Base-by-base conservation (phyloP, 768 basidiomycete genomes). In the Hirschioporus abietinus region DNA sequence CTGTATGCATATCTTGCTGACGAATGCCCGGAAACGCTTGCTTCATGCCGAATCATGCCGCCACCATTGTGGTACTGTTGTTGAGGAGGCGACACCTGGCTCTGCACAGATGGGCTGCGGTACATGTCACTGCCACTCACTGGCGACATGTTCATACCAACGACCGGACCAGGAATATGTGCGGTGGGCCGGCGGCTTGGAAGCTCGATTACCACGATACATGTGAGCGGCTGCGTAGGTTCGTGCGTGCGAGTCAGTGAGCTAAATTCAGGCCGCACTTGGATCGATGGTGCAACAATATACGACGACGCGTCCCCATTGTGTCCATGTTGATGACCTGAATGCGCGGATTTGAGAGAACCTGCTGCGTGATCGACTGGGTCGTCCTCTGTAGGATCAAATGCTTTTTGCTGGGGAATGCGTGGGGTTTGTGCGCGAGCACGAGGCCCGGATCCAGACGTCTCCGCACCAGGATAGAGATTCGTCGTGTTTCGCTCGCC, bases 121-220 rank as follows among this genome's bases (percentile, higher is more conserved):
- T 80, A 84, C 60, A 80, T 76, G 60, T 89, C 88, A 52, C 15
- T 52, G 42, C 42, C 42, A 52, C 42, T 52, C 20, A 52, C 42
- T 52, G 42, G 42, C 12, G 42, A 52, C 42, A 5, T 52, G 12
- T 52, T 52, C 42, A 52, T 52, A 24, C 81, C 73, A 60, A 82
- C 72, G 59, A 85, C 78, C 60, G 86, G 83, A 1, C 84, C 84
- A 62, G 89, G 88, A 58, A 86, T 80, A 66, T 79, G 81, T 12
- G 78, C 74, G 0, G 78, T 72, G 6, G 76, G 77, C 24, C 92
- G 86, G 71, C 92, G 90, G 26, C 88, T 88, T 1, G 96, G 93
- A 1, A 99, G 86, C 78, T 97, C 95, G 71, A 99, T 89, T 67
- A 96, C 83, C 68, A 99, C 89, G 73, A 98, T 91, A 75, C 96